phyloP scores from a whole-genome alignment of 2,329 filamentous ascomycete species.

The Penicillium rolfsii region DNA sequence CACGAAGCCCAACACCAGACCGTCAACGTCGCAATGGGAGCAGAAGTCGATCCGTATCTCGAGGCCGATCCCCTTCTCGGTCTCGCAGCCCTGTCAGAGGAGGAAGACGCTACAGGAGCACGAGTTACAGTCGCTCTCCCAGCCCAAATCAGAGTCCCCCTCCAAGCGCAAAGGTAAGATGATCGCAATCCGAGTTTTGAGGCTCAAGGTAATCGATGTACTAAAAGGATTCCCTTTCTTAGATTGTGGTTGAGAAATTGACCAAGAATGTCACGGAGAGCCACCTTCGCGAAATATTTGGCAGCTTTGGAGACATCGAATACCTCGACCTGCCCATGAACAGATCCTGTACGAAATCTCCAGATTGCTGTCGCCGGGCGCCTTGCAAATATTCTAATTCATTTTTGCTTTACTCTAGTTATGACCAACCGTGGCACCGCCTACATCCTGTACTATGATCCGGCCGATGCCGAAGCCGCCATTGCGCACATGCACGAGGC shows the following conservation, averaged over 20 bases:
- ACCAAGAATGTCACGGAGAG: slow-evolving; percentile 91
- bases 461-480: slow-evolving; percentile 80
- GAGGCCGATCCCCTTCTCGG: slow-evolving; percentile 37
- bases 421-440: slow-evolving; percentile 90
- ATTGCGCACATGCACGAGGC: slow-evolving; percentile 98
- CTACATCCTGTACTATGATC: slow-evolving; percentile 81
- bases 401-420: slow-evolving; percentile 55
- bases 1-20: slow-evolving; percentile 33
- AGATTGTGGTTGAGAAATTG: slow-evolving; percentile 95
- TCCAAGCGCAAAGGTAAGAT: slow-evolving; percentile 44
- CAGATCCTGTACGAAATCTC: slow-evolving; percentile 66
- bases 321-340: slow-evolving; percentile 92
- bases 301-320: slow-evolving; percentile 79
- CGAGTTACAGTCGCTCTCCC: slow-evolving; percentile 35
- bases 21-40: slow-evolving; percentile 32
- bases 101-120: slow-evolving; percentile 44
- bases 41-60: slow-evolving; percentile 35
- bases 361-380: no score
- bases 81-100: slow-evolving; percentile 47
- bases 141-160: slow-evolving; percentile 30
- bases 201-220: not conserved
- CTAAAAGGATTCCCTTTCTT: not conserved
- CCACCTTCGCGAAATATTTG: slow-evolving; percentile 91
- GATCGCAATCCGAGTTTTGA: not conserved
- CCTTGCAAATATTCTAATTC: not conserved